Evolutionary conservation across 1,284 basidiomycete species (phyloP).

Genomic region (Ustanciosporium gigantosporum): DNA sequence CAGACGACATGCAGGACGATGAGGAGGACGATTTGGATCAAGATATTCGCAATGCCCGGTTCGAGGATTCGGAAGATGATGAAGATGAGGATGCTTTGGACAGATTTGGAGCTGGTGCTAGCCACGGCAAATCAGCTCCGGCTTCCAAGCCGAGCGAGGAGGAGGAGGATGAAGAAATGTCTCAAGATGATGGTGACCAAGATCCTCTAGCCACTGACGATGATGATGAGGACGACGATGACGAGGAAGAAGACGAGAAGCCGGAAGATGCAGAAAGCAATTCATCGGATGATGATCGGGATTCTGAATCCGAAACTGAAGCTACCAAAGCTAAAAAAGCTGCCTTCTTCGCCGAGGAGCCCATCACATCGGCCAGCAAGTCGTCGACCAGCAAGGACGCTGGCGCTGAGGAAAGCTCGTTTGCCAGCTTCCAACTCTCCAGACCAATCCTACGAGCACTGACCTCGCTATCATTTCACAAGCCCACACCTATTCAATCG

Average conservation of each 20-base stretch:
- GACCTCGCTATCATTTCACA: constrained; percentile 76
- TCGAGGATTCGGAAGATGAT: constrained; percentile 63
- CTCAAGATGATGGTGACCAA: constrained; percentile 41
- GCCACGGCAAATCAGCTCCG: too few relatives aligned
- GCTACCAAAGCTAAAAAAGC: constrained; percentile 51
- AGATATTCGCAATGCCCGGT: constrained; percentile 23
- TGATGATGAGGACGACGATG: constrained; percentile 10
- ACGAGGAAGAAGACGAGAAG: constrained; percentile 55
- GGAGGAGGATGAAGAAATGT: constrained; percentile 56
- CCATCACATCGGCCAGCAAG: constrained; percentile 6
- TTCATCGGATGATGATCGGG: constrained; percentile 17
- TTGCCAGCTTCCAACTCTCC: constrained; percentile 83
- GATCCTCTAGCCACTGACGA: constrained; percentile 29
- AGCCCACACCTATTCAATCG: constrained; percentile 93
- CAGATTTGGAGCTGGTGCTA: constrained; percentile 48
- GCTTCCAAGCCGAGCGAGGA: too few relatives aligned
- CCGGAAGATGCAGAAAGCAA: constrained; percentile 5
- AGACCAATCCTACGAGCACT: constrained; percentile 85
- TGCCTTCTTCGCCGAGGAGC: constrained; percentile 55
- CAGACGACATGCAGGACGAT: constrained; percentile 41
- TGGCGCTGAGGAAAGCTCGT: constrained; percentile 67
- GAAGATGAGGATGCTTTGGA: constrained; percentile 67
- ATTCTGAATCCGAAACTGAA: constrained; percentile 44
- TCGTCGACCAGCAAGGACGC: background rate
- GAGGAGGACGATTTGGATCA: constrained; percentile 28